These are phyloP conservation scores for Arabidopsis lyrata DNA, from an alignment of 441 rosid genomes.

Conservation along the genomic window DNA sequence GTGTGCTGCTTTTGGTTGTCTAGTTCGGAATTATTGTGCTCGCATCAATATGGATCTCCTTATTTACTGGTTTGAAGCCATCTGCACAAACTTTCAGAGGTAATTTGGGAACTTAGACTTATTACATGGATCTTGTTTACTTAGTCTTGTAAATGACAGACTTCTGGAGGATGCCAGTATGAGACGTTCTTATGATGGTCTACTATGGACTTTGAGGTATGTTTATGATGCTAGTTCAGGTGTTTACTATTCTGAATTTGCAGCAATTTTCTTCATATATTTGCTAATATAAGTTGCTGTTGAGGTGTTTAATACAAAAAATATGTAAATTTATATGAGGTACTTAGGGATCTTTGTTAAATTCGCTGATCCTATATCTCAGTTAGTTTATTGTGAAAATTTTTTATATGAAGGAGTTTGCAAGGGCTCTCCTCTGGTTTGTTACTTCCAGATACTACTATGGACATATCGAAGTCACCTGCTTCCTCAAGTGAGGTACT, in stretches of 20 bases:
- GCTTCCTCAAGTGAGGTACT: slow-evolving; percentile 56
- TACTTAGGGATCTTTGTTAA: slow-evolving; percentile 24
- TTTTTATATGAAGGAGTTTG: slow-evolving; percentile 75
- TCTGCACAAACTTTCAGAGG: slow-evolving; percentile 85
- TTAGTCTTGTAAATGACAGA: slow-evolving; percentile 56
- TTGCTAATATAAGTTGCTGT: slow-evolving; percentile 15
- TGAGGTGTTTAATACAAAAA: slow-evolving; percentile 14
- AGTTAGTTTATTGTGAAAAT: slow-evolving; percentile 25
- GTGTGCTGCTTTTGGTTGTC: slow-evolving; percentile 83
- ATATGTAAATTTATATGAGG: slow-evolving; percentile 10
- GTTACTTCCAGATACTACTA: slow-evolving; percentile 52
- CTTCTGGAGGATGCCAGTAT: slow-evolving; percentile 79
- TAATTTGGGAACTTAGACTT: slow-evolving; percentile 43
- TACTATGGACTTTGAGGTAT: slow-evolving; percentile 94
- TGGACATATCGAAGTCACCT: slow-evolving; percentile 50
- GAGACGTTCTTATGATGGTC: slow-evolving; percentile 80
- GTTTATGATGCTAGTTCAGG: slow-evolving; percentile 25
- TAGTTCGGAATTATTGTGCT: slow-evolving; percentile 60
- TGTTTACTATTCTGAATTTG: slow-evolving; percentile 19
- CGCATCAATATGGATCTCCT: slow-evolving; percentile 73
- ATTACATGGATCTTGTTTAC: slow-evolving; percentile 23
- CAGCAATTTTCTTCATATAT: slow-evolving; percentile 26
- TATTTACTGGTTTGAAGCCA: slow-evolving; percentile 83
- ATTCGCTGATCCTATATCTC: slow-evolving; percentile 26
- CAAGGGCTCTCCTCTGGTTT: slow-evolving; percentile 67